Evolutionary conservation across 805 yeast genomes (phyloP), one percentile per base, ranked within the genome.

Genomic region (Maudiozyma barnettii): DNA sequence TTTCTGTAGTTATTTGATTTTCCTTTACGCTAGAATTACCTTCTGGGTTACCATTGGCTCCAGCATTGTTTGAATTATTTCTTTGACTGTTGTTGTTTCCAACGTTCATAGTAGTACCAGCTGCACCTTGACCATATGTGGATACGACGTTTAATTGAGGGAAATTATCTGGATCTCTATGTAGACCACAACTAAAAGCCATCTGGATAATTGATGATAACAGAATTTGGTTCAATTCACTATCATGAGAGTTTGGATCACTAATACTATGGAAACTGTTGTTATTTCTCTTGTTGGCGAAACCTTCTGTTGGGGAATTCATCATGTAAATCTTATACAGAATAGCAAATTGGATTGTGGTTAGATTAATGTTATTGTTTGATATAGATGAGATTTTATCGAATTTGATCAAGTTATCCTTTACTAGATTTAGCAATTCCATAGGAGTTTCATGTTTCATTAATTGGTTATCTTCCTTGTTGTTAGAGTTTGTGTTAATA

Each of bases 171-270:
- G 89, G 88, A 52, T 82, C 89, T 54, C 88, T 70, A 58, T 82
- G 81, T 22, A 82, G 58, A 0, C 89, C 90, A 52, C 82, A 71
- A 36, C 82, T 72, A 46, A 77, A 71, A 0, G 82, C 85, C 83
- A 82, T 79, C 55, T 81, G 86, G 14, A 80, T 64, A 29, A 80
- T 67, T 63, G 78, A 71, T 1, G 82, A 78, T 13, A 75, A 60
- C 46, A 76, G 73, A 7, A 78, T 74, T 54, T 74, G 80, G 2
- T 79, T 72, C 44, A 77, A 78, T 39, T 80, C 82, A 47, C 78
- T 81, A 55, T 77, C 84, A 44, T 64, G 67, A 21, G 63, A 60
- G 37, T 47, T 50, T 30, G 52, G 40, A 40, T 48, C 51, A 41
- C 49, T 43, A 26, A 47, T 52, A 50, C 44, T 50, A 44, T 31